Evolutionary conservation across 768 basidiomycete genomes (phyloP), one percentile per base, ranked within the genome.

Genomic region (Mycena rosella): DNA sequence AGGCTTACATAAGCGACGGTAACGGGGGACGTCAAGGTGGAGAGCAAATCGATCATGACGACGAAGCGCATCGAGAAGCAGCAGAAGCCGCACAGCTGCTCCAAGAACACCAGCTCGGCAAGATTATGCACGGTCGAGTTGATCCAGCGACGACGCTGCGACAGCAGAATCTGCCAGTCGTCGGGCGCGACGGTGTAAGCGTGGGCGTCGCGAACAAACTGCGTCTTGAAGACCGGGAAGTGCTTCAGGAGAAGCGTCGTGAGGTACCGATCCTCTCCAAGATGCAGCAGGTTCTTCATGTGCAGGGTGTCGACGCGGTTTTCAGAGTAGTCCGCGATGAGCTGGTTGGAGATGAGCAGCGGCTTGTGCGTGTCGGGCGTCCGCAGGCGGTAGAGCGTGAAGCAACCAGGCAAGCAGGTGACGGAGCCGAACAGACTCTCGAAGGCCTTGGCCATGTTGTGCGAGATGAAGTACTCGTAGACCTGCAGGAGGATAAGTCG

Each of bases 31-130:
- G 90, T 91, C 60, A 96, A 76, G 2, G 94, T 96, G 15, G 94
- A 96, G 38, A 99, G 77, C 59, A 99, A 82, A 81, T 99, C 98
- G 73, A 99, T 93, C 89, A 99, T 94, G 74, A 99, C 97, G 40
- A 99, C 84, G 77, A 99, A 99, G 15, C 97, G 90, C 98, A 99
- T 99, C 0, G 96, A 98, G 87, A 99, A 99, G 83, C 95, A 97
- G 77, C 97, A 99, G 88, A 99, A 98, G 69, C 95, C 95, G 74
- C 96, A 96, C 26, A 96, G 88, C 65, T 93, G 89, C 60, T 96
- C 94, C 74, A 98, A 80, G 84, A 96, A 96, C 61, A 98, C 83
- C 47, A 99, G 84, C 75, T 99, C 97, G 56, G 91, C 94, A 61
- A 99, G 82, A 80, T 99, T 99, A 83, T 99, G 97, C 14, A 99